Evolutionary conservation across 257 asterid species (phyloP).

Genomic region (Capsicum chinense): DNA sequence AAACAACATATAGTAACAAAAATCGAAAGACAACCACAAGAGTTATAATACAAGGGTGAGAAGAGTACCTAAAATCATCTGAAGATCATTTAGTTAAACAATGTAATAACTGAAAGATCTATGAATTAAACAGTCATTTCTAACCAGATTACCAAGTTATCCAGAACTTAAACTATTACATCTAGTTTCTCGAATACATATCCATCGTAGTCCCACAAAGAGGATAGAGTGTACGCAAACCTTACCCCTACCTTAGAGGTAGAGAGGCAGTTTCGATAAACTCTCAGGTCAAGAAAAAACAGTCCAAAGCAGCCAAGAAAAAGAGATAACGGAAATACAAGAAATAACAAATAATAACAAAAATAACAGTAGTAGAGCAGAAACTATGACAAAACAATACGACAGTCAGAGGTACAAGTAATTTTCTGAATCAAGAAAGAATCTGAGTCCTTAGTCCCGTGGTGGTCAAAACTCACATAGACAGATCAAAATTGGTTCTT

Average conservation of each 20-base stretch:
- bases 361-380: too few relatives aligned
- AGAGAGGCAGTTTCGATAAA: too few relatives aligned
- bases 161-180: background rate
- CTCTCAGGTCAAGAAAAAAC: too few relatives aligned
- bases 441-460: background rate
- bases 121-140: background rate
- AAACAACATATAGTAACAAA: background rate
- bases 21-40: too few relatives aligned
- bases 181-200: background rate
- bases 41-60: background rate
- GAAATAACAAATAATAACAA: too few relatives aligned
- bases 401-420: too few relatives aligned
- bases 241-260: too few relatives aligned
- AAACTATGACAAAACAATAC: too few relatives aligned
- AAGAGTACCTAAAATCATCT: background rate
- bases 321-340: too few relatives aligned
- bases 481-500: background rate
- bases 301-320: too few relatives aligned
- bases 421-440: background rate
- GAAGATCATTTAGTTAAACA: background rate
- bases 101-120: conserved; percentile 16
- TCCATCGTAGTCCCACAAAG: too few relatives aligned
- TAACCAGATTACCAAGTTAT: background rate
- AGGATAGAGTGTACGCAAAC: too few relatives aligned
- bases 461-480: background rate